A percentile compares a stretch with the other conserved stretches of the same genome.
These are phyloP conservation scores for Kwoniella sp. DNA, from an alignment of 768 basidiomycete genomes.

Conservation along the genomic window DNA sequence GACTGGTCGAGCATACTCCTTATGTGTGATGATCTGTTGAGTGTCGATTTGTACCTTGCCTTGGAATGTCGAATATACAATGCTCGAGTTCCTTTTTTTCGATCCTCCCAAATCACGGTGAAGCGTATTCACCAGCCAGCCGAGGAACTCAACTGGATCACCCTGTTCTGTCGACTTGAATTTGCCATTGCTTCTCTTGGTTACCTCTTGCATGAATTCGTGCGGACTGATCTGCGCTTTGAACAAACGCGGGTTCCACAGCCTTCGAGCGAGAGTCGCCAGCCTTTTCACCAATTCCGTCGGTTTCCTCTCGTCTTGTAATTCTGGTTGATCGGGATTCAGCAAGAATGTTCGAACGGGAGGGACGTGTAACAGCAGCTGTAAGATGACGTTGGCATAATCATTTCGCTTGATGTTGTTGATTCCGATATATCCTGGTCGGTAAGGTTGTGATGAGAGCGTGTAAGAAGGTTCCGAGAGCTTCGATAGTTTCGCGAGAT, in stretches of 20 bases:
- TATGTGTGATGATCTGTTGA: slow-evolving; percentile 86
- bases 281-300: slow-evolving; percentile 87
- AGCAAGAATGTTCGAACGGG: slow-evolving; percentile 81
- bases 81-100: slow-evolving; percentile 86
- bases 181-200: slow-evolving; percentile 81
- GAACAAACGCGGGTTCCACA: slow-evolving; percentile 96
- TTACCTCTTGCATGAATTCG: slow-evolving; percentile 96
- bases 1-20: slow-evolving; percentile 75
- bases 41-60: slow-evolving; percentile 90
- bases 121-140: slow-evolving; percentile 90
- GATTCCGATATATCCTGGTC: slow-evolving; percentile 90
- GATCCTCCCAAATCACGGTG: slow-evolving; percentile 93
- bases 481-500: slow-evolving; percentile 58
- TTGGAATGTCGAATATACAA: slow-evolving; percentile 91
- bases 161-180: slow-evolving; percentile 93
- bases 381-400: slow-evolving; percentile 96
- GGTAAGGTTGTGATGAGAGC: slow-evolving; percentile 74
- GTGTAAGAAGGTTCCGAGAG: slow-evolving; percentile 71
- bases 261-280: slow-evolving; percentile 80
- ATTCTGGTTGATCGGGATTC: slow-evolving; percentile 48
- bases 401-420: slow-evolving; percentile 98
- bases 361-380: slow-evolving; percentile 84
- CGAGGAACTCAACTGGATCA: slow-evolving; percentile 92
- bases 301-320: slow-evolving; percentile 42
- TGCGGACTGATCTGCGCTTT: slow-evolving; percentile 99